phyloP scores from a whole-genome alignment of 2,329 filamentous ascomycete genomes.

The Pestalotiopsis sp. region DNA sequence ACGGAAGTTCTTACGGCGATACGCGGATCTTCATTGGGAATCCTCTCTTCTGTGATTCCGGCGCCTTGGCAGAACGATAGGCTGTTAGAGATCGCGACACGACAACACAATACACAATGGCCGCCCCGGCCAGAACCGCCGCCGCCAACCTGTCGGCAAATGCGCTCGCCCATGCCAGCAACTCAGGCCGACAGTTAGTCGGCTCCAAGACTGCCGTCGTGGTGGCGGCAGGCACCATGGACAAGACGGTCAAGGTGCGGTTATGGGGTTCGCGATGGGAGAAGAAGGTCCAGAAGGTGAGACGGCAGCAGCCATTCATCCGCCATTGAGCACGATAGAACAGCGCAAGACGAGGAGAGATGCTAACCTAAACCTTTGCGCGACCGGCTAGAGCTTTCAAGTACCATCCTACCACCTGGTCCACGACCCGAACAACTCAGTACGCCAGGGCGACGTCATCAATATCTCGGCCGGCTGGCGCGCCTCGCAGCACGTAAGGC shows the following conservation, averaged over 20 bases:
- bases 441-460: constrained; percentile 75
- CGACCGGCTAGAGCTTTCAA: constrained; percentile 62
- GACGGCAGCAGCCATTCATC: neutral
- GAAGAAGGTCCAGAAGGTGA: constrained; percentile 72
- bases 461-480: constrained; percentile 69
- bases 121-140: constrained; percentile 8
- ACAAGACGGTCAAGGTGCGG: constrained; percentile 78
- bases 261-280: constrained; percentile 75
- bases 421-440: constrained; percentile 76
- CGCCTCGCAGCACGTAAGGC: constrained; percentile 67
- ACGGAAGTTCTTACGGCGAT: neutral
- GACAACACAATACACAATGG: neutral
- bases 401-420: constrained; percentile 68
- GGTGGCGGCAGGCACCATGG: constrained; percentile 76
- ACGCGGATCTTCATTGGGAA: neutral
- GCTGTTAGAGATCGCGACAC: neutral
- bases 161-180: constrained; percentile 32
- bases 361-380: neutral
- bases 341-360: neutral
- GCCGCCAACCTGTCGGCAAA: constrained; percentile 18
- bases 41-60: neutral
- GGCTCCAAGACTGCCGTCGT: constrained; percentile 66
- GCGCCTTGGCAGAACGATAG: neutral
- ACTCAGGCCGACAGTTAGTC: constrained; percentile 45
- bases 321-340: neutral